Base-by-base conservation (phyloP, 1,284 basidiomycete genomes). In the Pascua guehoae region DNA sequence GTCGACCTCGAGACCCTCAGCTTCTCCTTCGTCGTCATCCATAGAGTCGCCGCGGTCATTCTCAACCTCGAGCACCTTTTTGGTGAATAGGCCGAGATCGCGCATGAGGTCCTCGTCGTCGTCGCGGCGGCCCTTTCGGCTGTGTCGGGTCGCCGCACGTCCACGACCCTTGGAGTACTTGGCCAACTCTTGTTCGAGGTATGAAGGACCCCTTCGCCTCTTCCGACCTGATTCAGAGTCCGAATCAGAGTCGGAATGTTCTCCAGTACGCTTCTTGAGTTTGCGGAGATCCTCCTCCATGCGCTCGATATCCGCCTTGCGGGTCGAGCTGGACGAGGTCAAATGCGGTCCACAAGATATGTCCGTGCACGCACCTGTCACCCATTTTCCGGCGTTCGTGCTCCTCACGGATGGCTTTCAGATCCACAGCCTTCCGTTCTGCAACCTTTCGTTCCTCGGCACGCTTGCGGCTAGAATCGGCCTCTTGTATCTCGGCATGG, bases 221-320 rank as follows among this genome's bases (percentile, higher is more conserved):
- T 67, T 70, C 10, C 61, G 52, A 5, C 64, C 55, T n/a, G 57
- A 48, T 3, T 64, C 63, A 14, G 65, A 62, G 12, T 62, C 63
- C 8, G 71, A 72, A 32, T 74, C 73, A 0, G 75, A 75, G 49
- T 73, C 72, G 0, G 70, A 74, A 11, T 56, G 67, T 11, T 71
- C 62, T 1, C 71, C 74, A 2, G 56, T 62, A 5, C 66, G 64
- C 55, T 76, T 76, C 56, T 77, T 81, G 10, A 93, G 81, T 63
- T 84, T 87, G 32, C 88, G 86, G 56, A 97, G 88, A 53, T 92
- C 88, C 4, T 85, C 86, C 74, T 96, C 89, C 83, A 96, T 89
- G 63, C 84, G 85, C 66, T 86, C 87, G 56, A 96, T 93, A 73
- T 94, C 88, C 7, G 84, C 81, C 69, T 86, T 83, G 32, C 88